phyloP scores from a whole-genome alignment of 2,329 filamentous ascomycete species.

The Westerdykella aurantiaca region DNA sequence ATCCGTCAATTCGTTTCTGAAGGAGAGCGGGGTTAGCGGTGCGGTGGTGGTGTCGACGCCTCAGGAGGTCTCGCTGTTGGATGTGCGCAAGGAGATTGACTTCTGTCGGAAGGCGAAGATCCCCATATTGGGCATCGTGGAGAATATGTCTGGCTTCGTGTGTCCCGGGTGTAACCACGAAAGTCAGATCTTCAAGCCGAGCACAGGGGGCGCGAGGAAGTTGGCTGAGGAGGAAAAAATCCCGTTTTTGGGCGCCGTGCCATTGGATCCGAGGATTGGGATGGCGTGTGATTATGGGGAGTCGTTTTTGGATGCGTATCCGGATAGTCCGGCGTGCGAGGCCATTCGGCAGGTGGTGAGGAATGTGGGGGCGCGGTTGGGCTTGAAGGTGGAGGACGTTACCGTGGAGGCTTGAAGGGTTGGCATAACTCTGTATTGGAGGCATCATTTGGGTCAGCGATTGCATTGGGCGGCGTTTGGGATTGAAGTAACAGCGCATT shows the following conservation, averaged over 20 bases:
- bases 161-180: constrained; percentile 83
- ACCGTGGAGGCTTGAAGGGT: not conserved
- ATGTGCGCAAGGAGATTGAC: constrained; percentile 95
- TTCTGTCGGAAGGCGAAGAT: constrained; percentile 96
- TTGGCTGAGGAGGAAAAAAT: constrained; percentile 82
- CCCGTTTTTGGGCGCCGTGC: constrained; percentile 83
- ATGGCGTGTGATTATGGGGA: constrained; percentile 97
- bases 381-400: constrained; percentile 24
- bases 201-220: constrained; percentile 76
- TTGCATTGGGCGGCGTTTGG: constrained; percentile 1
- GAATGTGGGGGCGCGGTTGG: constrained; percentile 52
- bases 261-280: constrained; percentile 85
- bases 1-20: constrained; percentile 85
- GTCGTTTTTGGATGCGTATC: constrained; percentile 91
- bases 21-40: constrained; percentile 86
- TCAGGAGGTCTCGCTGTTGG: constrained; percentile 85
- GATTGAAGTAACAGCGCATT: not conserved
- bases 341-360: constrained; percentile 78
- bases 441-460: not conserved
- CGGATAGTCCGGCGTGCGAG: constrained; percentile 82
- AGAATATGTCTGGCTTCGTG: constrained; percentile 98
- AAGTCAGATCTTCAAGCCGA: constrained; percentile 81
- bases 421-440: too few species aligned
- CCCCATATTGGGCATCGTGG: constrained; percentile 77
- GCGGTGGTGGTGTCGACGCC: constrained; percentile 92